Base-by-base conservation (phyloP, 2,329 filamentous ascomycete species). In the Colletotrichum sp. region DNA sequence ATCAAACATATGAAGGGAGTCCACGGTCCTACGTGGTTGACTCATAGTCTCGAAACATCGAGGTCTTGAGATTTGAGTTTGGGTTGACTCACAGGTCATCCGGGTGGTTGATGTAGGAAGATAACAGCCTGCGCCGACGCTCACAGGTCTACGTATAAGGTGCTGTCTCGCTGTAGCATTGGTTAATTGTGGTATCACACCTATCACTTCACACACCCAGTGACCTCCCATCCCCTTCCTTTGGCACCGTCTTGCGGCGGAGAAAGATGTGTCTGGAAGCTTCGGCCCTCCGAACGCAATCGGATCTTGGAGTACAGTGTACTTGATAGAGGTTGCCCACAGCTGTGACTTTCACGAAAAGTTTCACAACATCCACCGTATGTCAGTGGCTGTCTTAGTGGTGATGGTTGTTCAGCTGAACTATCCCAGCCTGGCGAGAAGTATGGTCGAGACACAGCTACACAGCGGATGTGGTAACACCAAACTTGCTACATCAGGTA, bases 381-480 rank as follows among this genome's bases (percentile, higher is more conserved):
- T n/a, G 18, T 0, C 16, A 44, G 18, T 44, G 0, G 16, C 3
- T n/a, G 8, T 44, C 18, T 44, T 0, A 10, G 1, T 0, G 1
- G 36, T 39, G 7, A 1, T 39, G 36, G 36, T 39, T 44, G 18
- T 1, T 44, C 18, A 44, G 18, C 18, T 39, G 16, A 18, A 39
- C 16, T 1, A 2, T 39, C 15, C 9, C 36, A 39, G 7, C 36
- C 7, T 39, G 5, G 36, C 36, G 36, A 39, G 36, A 15, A 18
- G 15, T 16, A 16, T 39, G 4, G 16, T 18, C 16, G 36, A 39
- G 0, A 44, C 39, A 44, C 1, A 44, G 16, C 39, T 44, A 0
- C 1, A 1, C 8, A 44, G 16, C 9, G 18, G 7, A 39, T 18
- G 16, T 39, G 36, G 16, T n/a, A n/a, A n/a, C 0, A 10, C 5